These are phyloP conservation scores for Plasmodium blacklocki DNA, from an alignment of 169 alveolate species.

Conservation along the genomic window DNA sequence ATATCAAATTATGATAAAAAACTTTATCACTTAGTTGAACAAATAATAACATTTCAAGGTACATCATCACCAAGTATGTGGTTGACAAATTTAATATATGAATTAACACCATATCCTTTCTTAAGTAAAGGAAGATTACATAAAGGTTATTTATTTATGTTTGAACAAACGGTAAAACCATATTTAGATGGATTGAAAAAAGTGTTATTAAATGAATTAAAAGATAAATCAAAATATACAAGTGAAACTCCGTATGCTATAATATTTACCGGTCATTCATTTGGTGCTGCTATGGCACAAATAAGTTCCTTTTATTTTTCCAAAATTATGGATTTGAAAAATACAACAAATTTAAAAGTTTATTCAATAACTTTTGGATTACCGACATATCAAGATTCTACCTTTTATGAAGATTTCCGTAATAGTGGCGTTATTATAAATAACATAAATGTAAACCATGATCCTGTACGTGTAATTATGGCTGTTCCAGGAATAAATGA, in stretches of 20 bases:
- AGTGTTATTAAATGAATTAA: conserved; percentile 44
- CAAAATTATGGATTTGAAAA: conserved; percentile 32
- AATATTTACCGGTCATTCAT: conserved; percentile 67
- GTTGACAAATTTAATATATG: conserved; percentile 45
- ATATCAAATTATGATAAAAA: conserved; percentile 65
- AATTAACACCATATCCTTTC: conserved; percentile 48
- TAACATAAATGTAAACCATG: conserved; percentile 45
- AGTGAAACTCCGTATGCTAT: conserved; percentile 58
- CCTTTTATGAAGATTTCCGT: conserved; percentile 31
- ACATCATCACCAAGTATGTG: conserved; percentile 52
- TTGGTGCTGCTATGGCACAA: conserved; percentile 74
- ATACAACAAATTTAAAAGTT: conserved; percentile 25
- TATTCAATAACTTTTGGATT: conserved; percentile 37
- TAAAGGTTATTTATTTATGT: conserved; percentile 52
- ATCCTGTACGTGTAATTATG: conserved; percentile 40
- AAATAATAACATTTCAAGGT: conserved; percentile 69
- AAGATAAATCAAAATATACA: conserved; percentile 50
- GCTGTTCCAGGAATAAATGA: conserved; percentile 35
- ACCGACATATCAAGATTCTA: conserved; percentile 56
- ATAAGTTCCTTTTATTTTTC: conserved; percentile 57
- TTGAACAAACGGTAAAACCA: conserved; percentile 43
- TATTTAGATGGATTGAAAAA: conserved; percentile 54
- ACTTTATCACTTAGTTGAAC: conserved; percentile 24
- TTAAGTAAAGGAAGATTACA: conserved; percentile 66
- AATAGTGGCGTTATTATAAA: conserved; percentile 59